These are phyloP conservation scores for Claviceps arundinis DNA, from an alignment of 2,329 filamentous ascomycete genomes.

Conservation along the genomic window DNA sequence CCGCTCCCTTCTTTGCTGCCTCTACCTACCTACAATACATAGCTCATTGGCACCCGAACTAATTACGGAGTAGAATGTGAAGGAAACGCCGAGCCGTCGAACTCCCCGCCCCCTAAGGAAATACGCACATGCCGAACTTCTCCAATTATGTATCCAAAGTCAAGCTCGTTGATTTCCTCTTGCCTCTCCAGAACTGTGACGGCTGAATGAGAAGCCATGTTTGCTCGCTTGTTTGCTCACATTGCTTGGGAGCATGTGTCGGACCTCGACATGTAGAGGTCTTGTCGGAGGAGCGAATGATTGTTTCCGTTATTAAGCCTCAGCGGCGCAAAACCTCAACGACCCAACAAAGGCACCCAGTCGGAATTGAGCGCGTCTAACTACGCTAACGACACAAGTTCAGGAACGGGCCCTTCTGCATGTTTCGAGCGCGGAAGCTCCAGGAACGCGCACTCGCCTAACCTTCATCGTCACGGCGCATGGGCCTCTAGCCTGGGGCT, in stretches of 20 bases:
- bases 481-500: constrained; percentile 4
- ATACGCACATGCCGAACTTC: too few relatives aligned
- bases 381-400: neutral
- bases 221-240: too few relatives aligned
- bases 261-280: neutral
- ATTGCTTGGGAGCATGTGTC: neutral
- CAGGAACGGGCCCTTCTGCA: neutral
- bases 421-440: neutral
- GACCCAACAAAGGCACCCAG: neutral
- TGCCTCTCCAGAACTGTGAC: too few relatives aligned
- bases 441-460: too few relatives aligned
- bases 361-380: neutral
- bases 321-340: neutral
- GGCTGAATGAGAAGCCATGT: too few relatives aligned
- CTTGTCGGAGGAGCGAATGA: neutral
- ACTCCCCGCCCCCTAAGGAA: too few relatives aligned
- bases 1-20: neutral
- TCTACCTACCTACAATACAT: neutral
- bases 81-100: too few relatives aligned
- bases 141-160: too few relatives aligned
- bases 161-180: too few relatives aligned
- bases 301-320: neutral
- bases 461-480: neutral
- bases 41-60: neutral
- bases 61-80: too few relatives aligned